Evolutionary conservation across 2,329 filamentous ascomycete species (phyloP), one percentile per base, ranked within the genome.

Genomic region (Metarhizium robertsii): DNA sequence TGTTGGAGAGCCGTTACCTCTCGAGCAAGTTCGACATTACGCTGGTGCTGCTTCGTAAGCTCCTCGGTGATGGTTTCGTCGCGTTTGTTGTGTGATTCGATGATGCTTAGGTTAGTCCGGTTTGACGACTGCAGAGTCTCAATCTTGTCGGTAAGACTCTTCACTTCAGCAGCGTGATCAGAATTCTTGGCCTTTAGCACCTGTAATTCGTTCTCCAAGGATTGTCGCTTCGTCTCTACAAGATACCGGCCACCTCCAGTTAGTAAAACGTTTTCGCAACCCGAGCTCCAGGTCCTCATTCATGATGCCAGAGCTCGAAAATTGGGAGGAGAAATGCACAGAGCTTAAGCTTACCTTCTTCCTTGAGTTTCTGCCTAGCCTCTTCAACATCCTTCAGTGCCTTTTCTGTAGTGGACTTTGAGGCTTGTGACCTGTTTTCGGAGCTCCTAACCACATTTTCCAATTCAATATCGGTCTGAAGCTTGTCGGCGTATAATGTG

Each of bases 91-190:
- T 96, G 96, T 18, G 90, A 87, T 66, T 97, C 92, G 59, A 97
- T 85, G 38, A 96, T 84, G 46, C 88, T 86, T 4, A 97, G 74
- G 14, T 91, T 92, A 60, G 96, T 92, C 59, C 94, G 87, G 67
- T 96, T 97, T 6, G 92, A 94, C 0, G 89, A 85, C 71, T 99
- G 92, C 2, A 99, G 83, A 0, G 90, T 88, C 51, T 86, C 77
- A 64, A 99, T 90, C 63, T 92, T 91, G 57, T 88, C 84, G 64
- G 88, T 86, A 14, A 99, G 79, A 2, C 84, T 83, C 64, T 88
- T 85, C 57, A 89, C 80, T 64, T 92, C 87, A 34, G 86, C 85
- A 57, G 87, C 83, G 2, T 90, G 87, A 58, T 85, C 86, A 1
- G 86, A 85, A 20, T 84, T 85, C 4, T 87, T 87, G 0, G 89